These are phyloP conservation scores for Pelargonium cotyledonis DNA, from an alignment of 441 rosid genomes.

Conservation along the genomic window DNA sequence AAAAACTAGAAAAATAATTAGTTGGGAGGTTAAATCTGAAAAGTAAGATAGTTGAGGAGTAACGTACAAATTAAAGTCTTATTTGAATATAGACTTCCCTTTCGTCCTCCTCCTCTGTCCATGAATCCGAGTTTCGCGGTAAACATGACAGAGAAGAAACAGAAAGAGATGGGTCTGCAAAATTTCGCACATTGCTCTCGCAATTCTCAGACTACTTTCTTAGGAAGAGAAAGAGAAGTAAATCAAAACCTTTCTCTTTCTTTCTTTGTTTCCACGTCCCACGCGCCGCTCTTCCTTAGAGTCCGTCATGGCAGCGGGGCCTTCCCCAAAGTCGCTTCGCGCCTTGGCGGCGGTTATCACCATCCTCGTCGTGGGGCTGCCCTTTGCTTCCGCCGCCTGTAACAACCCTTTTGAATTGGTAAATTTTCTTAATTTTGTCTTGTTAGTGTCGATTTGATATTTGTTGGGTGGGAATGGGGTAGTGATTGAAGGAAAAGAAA, in stretches of 20 bases:
- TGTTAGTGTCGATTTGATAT: not conserved
- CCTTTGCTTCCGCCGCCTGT: not conserved
- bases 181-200: not conserved
- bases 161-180: not conserved
- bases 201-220: not conserved
- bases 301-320: not conserved
- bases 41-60: too few species aligned
- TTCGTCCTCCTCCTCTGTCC: not conserved
- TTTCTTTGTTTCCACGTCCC: not conserved
- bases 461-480: too few species aligned
- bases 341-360: not conserved
- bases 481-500: too few species aligned
- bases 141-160: not conserved
- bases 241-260: not conserved
- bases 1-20: too few species aligned
- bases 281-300: not conserved
- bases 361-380: not conserved
- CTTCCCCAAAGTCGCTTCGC: not conserved
- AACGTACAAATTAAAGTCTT: too few species aligned
- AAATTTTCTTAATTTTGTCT: not conserved
- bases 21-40: too few species aligned
- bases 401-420: slow-evolving; percentile 1
- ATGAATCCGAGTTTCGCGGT: not conserved
- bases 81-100: too few species aligned
- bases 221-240: too few species aligned